These are phyloP conservation scores for Hyphopichia burtonii DNA, from an alignment of 1,139 yeast genomes.

Conservation along the genomic window DNA sequence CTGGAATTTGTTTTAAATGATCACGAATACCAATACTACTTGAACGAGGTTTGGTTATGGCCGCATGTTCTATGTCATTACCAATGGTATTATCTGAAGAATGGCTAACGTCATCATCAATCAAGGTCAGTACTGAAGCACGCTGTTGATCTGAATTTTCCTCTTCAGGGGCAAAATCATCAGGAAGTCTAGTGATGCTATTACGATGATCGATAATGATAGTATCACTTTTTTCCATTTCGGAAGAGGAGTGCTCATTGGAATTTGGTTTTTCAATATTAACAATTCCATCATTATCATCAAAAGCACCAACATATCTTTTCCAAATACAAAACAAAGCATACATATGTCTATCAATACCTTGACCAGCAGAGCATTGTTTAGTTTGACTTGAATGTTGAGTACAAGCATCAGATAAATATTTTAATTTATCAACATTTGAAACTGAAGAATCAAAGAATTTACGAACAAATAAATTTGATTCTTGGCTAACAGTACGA, in stretches of 20 bases:
- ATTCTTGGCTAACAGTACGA: slow-evolving; percentile 77
- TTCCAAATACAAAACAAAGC: slow-evolving; percentile 90
- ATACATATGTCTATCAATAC: slow-evolving; percentile 87
- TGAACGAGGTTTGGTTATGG: slow-evolving; percentile 3
- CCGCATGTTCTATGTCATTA: slow-evolving; percentile 13
- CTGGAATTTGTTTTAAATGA: slow-evolving; percentile 27
- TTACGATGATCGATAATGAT: slow-evolving; percentile 4
- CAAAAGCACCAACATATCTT: slow-evolving; percentile 51
- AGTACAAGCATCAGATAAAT: slow-evolving; percentile 65
- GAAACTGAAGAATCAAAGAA: slow-evolving; percentile 71
- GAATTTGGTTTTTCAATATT: slow-evolving; percentile 1
- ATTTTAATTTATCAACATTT: slow-evolving; percentile 58
- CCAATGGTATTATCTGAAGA: slow-evolving; percentile 24
- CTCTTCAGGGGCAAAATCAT: slow-evolving; percentile 4
- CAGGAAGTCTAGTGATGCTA: slow-evolving; percentile 4
- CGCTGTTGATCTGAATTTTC: slow-evolving; percentile 7
- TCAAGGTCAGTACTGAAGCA: slow-evolving; percentile 14
- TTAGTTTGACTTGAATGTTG: slow-evolving; percentile 69
- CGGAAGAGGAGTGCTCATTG: slow-evolving; percentile 2
- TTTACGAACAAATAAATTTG: slow-evolving; percentile 79
- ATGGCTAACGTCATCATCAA: slow-evolving; percentile 14
- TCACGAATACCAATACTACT: slow-evolving; percentile 5
- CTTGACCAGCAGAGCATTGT: slow-evolving; percentile 71
- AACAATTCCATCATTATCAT: slow-evolving; percentile 14
- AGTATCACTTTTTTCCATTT: slow-evolving; percentile 6